Evolutionary conservation across 805 yeast species (phyloP), one percentile per base, ranked within the genome.

Genomic region (Barnettozyma wickerhamii): DNA sequence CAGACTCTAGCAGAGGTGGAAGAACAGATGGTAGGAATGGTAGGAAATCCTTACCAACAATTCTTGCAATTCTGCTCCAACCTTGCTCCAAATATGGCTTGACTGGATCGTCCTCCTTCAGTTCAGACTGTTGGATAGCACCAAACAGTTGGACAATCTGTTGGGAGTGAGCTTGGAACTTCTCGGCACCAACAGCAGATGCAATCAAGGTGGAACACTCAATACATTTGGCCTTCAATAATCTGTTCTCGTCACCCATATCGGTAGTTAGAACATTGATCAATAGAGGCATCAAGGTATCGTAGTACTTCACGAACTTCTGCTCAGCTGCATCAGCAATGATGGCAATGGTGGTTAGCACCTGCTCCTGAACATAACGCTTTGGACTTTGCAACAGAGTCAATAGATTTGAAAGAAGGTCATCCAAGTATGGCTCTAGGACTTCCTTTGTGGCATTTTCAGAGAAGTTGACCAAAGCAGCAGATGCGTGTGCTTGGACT

Each of bases 401-500:
- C 41, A 93, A 70, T 48, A 93, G 68, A 52, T 86, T 84, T 26
- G 79, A 72, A 43, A 93, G 70, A 53, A 93, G 68, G 50, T 73
- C 78, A 60, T 93, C 99, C 56, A 93, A 71, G 55, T 84, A 90
- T n/a, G 98, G 98, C 56, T 89, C 96, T 52, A 93, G 68, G 10
- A 81, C 77, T 47, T 85, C 95, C 56, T 87, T 84, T 6, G 86
- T 68, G 2, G 98, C 96, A 48, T 84, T 88, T 64, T 93, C 99
- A 30, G 91, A 79, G 60, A 93, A 93, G 61, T 93, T 93, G 34
- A 93, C 98, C 54, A 91, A 71, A 0, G 99, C 99, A 38, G 99
- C 99, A 32, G 99, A 97, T 14, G 97, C 98, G 59, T 93, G 99
- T 0, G 96, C 87, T 66, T 91, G 98, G 19, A 93, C 99, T 56